Conservation (phyloP, 139 green algal genomes). For the Chlorella sorokiniana region DNA sequence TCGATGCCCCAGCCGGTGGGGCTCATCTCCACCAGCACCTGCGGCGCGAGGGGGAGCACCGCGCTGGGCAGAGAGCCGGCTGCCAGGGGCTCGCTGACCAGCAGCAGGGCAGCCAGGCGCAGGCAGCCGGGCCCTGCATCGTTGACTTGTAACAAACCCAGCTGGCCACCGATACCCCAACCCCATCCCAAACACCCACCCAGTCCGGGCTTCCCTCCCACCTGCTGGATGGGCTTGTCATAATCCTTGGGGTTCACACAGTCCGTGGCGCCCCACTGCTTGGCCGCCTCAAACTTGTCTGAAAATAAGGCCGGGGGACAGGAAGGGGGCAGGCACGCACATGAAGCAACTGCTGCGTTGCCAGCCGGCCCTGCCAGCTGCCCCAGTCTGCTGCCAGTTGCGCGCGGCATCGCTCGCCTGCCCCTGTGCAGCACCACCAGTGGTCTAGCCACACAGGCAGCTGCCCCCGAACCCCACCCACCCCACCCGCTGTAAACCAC, state of each 20-base stretch:
- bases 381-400: no score
- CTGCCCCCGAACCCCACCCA: not conserved
- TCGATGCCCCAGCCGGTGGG: constrained; percentile 88
- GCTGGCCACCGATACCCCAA: no score
- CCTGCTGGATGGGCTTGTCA: constrained; percentile 81
- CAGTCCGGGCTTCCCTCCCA: not conserved
- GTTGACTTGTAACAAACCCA: no score
- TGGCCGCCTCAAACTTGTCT: constrained; percentile 84
- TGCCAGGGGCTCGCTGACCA: not conserved
- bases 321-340: not conserved
- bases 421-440: no score
- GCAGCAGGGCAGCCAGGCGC: not conserved
- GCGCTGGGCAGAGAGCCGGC: not conserved
- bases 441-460: no score
- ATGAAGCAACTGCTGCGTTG: not conserved
- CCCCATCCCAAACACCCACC: not conserved
- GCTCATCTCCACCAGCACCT: constrained; percentile 88
- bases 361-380: no score
- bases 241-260: constrained; percentile 84
- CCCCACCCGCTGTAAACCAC: not conserved
- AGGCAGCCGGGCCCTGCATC: no score
- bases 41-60: not conserved
- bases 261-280: constrained; percentile 86
- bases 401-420: no score
- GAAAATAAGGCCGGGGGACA: not conserved